Evolutionary conservation across 140 eudicot species (phyloP).

Genomic region (Cichorium intybus): DNA sequence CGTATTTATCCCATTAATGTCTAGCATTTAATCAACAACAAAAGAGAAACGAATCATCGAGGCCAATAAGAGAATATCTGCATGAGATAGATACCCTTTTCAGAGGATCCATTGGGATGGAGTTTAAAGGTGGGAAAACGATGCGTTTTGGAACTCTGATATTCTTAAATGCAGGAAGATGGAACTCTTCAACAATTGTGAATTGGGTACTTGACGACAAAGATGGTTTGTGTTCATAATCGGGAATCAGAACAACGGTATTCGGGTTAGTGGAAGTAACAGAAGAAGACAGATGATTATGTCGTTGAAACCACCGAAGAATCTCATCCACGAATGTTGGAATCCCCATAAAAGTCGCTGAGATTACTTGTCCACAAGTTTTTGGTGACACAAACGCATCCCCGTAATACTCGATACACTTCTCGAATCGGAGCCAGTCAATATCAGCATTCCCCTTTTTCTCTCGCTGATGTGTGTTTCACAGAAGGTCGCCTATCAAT

Average conservation of each 20-base stretch:
- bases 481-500: not conserved
- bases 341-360: constrained; percentile 55
- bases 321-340: constrained; percentile 79
- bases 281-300: constrained; percentile 43
- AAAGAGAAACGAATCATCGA: not conserved
- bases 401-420: constrained; percentile 15
- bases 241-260: constrained; percentile 6
- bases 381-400: not conserved
- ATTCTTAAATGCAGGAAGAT: constrained; percentile 42
- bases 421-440: constrained; percentile 17
- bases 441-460: constrained; percentile 31
- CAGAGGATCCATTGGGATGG: constrained; percentile 62
- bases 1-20: not conserved
- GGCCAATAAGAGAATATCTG: not conserved
- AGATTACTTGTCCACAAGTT: not conserved
- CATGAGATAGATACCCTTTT: constrained; percentile 45
- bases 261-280: constrained; percentile 19
- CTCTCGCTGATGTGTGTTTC: not conserved
- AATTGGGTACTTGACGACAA: constrained; percentile 8
- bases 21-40: not conserved
- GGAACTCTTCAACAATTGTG: constrained; percentile 37
- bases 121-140: constrained; percentile 6
- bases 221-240: constrained; percentile 11
- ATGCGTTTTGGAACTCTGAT: constrained; percentile 53
- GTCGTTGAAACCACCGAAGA: constrained; percentile 61